Evolutionary conservation across 169 alveolate genomes (phyloP).

Genomic region (Plasmodium fragile): DNA sequence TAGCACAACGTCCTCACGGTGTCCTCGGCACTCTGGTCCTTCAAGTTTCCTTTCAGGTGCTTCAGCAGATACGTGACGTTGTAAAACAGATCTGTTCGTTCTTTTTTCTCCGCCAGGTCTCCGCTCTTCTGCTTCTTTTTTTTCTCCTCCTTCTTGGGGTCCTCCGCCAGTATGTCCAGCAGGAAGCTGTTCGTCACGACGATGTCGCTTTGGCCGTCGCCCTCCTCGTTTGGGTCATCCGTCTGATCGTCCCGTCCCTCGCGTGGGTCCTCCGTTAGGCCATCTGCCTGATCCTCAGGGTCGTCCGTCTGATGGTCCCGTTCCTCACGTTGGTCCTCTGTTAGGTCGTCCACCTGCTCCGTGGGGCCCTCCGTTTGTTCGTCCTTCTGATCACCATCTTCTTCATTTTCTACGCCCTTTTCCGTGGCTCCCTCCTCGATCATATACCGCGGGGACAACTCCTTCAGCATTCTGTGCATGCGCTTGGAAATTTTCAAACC

Average conservation of each 20-base stretch:
- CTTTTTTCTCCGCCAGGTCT: background rate
- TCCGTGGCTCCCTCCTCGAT: background rate
- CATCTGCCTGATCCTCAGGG: background rate
- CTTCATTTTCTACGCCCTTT: background rate
- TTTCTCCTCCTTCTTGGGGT: background rate
- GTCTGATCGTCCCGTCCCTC: background rate
- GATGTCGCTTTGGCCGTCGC: slow-evolving; percentile 5
- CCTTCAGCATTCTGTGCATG: slow-evolving; percentile 8
- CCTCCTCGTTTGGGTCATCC: background rate
- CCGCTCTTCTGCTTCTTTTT: background rate
- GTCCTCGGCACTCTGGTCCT: slow-evolving; percentile 11
- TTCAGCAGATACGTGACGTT: slow-evolving; percentile 13
- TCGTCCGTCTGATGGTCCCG: background rate
- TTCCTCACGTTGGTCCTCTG: background rate
- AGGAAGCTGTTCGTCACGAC: slow-evolving; percentile 7
- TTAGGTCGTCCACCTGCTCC: background rate
- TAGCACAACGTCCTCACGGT: background rate
- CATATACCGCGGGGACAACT: background rate
- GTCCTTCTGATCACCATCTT: background rate
- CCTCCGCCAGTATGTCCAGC: background rate
- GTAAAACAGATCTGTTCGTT: slow-evolving; percentile 14
- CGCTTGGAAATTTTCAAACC: background rate
- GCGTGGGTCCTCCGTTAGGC: background rate
- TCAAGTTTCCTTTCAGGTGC: slow-evolving; percentile 8
- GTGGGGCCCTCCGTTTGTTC: background rate